These are phyloP conservation scores for Paraphoma chrysanthemicola DNA, from an alignment of 2,329 filamentous ascomycete species.

Conservation along the genomic window DNA sequence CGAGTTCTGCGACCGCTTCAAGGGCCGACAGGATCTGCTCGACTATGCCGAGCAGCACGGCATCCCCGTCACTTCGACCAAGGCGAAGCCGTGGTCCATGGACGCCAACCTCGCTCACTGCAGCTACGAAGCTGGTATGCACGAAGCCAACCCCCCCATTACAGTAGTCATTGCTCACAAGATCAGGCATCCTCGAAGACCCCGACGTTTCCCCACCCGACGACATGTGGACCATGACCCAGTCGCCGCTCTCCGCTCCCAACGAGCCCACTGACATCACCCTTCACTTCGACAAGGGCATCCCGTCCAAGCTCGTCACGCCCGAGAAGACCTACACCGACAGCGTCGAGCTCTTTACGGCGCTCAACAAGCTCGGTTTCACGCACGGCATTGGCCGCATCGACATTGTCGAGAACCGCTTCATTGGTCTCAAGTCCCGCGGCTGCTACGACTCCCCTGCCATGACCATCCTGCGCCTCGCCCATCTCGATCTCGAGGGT, in stretches of 20 bases:
- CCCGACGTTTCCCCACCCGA: conserved; percentile 69
- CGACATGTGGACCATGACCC: conserved; percentile 81
- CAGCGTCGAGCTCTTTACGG: conserved; percentile 74
- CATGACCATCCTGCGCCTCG: conserved; percentile 58
- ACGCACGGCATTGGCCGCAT: conserved; percentile 79
- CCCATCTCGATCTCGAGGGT: conserved; percentile 69
- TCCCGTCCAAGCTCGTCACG: conserved; percentile 72
- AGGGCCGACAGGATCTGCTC: conserved; percentile 74
- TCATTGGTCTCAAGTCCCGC: conserved; percentile 79
- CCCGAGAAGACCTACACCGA: conserved; percentile 68
- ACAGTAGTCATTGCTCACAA: background rate
- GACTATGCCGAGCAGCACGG: conserved; percentile 71
- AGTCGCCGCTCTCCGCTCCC: conserved; percentile 73
- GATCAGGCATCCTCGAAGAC: conserved; percentile 66
- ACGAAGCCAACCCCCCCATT: background rate
- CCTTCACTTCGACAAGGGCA: conserved; percentile 74
- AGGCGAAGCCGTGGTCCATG: conserved; percentile 63
- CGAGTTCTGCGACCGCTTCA: conserved; percentile 74
- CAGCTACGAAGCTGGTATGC: conserved; percentile 75
- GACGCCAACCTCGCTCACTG: conserved; percentile 78
- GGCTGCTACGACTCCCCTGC: conserved; percentile 74
- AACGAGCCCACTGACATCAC: conserved; percentile 75
- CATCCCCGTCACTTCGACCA: conserved; percentile 76
- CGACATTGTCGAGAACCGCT: conserved; percentile 83
- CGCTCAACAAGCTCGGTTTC: conserved; percentile 74